Base-by-base conservation (phyloP, 768 basidiomycete species). In the Collybia sp. region DNA sequence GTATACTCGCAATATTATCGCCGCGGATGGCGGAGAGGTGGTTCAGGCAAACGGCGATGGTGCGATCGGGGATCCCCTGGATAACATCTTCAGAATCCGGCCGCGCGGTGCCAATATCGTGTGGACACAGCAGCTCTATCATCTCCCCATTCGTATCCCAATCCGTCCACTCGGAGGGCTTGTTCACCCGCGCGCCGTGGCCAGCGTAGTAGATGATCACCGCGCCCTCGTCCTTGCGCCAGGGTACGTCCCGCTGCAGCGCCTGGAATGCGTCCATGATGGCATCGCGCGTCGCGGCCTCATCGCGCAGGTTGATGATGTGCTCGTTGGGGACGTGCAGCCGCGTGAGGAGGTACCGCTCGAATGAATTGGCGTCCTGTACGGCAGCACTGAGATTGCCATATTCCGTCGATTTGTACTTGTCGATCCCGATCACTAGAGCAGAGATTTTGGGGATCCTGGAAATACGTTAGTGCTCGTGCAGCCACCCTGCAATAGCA, bases 171-270 rank as follows among this genome's bases (percentile, higher is more conserved):
- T 47, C 52, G 2, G 15, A 1, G 0, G 73, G 73, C 38, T 61
- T 63, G 1, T 54, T 36, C 12, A 57, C 53, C 30, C 66, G 54
- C 5, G 65, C 58, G n/a, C 73, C 75, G 43, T 76, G 75, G 12
- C 73, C 75, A 15, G 73, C 65, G 40, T 62, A 76, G 49, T 66
- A 76, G 30, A 75, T 67, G 35, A 73, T 42, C 30, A 75, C 68
- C 6, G 67, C 59, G 40, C 64, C 61, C 9, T 62, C 56, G 17
- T 60, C 42, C 42, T 49, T 53, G 32, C 37, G 13, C 40, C 52
- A 54, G 11, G 36, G 45, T 0, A 46, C 39, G 25, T 64, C 59
- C 13, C 60, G 56, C 5, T 46, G 39, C 6, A 72, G 54, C 6
- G 44, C 41, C 3, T 20, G 34, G 46, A 76, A 60, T 3, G 51